Base-by-base conservation (phyloP, 2,329 filamentous ascomycete genomes). In the Aaosphaeria pasadenensis region DNA sequence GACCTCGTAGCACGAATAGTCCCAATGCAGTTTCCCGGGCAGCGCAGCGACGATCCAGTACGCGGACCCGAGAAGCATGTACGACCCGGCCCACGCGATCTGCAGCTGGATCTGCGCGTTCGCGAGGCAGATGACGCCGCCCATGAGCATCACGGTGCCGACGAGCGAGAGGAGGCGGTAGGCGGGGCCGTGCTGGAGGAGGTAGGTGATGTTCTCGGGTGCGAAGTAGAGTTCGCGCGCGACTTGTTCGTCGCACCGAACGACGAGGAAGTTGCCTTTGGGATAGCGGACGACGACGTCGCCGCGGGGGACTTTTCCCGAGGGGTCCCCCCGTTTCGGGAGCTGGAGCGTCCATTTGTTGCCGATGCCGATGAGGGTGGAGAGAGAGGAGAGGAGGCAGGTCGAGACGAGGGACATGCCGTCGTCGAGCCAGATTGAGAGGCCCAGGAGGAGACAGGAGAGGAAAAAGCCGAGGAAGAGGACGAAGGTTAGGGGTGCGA, bases 41-140 rank as follows among this genome's bases (percentile, higher is more conserved):
- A 79, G 56, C 11, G 77, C 77, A 39, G 77, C 77, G 1, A 76
- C 75, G 13, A 75, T 70, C 77, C 77, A 80, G 55, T 80, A 77
- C 6, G 68, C 68, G 1, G 74, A 70, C 45, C 77, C 77, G 35
- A 78, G 72, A 9, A 77, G 57, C 65, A 79, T 74, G 55, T 77
- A 80, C 0, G 74, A 70, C 1, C 64, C 75, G 0, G 74, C 77
- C 71, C 76, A 79, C 2, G 71, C 74, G 32, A 77, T 71, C 51
- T 80, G 77, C 0, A 73, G 62, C 39, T 74, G 64, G 7, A 76
- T 72, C 28, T 70, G 71, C 3, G 77, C 71, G 47, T 79, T 80
- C 51, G 74, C 76, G 3, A 80, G 71, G 39, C 69, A 72, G 39
- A 80, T 76, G 53, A 80, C 75, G 9, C 77, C 76, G 35, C 75